phyloP scores from a whole-genome alignment of 352 stramenopile genomes.

The Phytophthora sp. region DNA sequence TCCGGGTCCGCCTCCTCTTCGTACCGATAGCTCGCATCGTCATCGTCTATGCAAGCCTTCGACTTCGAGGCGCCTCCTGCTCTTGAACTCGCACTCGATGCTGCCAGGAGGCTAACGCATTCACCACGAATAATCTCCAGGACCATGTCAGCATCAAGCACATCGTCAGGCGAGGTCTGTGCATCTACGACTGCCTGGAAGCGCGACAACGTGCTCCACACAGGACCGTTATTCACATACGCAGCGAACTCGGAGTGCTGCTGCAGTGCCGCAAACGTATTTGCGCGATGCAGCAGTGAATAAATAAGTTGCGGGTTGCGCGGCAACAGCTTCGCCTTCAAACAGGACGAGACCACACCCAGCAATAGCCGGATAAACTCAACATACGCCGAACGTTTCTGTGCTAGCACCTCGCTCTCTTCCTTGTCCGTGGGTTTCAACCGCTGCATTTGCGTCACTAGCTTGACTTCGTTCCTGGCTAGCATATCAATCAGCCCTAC shows the following conservation, averaged over 20 bases:
- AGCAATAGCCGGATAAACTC: conserved; percentile 80
- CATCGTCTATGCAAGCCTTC: conserved; percentile 37
- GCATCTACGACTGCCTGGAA: conserved; percentile 71
- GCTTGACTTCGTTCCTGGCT: conserved; percentile 75
- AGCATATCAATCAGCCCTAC: conserved; percentile 75
- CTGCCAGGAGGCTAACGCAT: conserved; percentile 70
- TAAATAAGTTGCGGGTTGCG: conserved; percentile 90
- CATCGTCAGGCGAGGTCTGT: conserved; percentile 54
- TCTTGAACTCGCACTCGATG: conserved; percentile 37
- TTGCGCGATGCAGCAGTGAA: conserved; percentile 74
- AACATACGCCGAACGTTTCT: conserved; percentile 71
- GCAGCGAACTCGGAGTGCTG: conserved; percentile 63
- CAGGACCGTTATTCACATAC: conserved; percentile 63
- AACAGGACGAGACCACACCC: conserved; percentile 65
- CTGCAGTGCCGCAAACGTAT: conserved; percentile 63
- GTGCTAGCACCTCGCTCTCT: conserved; percentile 52
- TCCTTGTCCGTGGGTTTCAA: conserved; percentile 35
- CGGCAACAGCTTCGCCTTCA: conserved; percentile 69
- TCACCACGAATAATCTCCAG: conserved; percentile 71
- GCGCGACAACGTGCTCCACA: conserved; percentile 69
- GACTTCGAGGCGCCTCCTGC: conserved; percentile 17
- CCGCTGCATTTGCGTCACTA: conserved; percentile 55
- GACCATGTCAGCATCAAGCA: conserved; percentile 72
- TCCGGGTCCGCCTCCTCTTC: conserved; percentile 75
- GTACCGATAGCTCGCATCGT: conserved; percentile 82